Percentiles rank a stretch among this genome's conserved stretches.
phyloP scores from a whole-genome alignment of 306 rosid genomes.

The Hippophae tibetana region DNA sequence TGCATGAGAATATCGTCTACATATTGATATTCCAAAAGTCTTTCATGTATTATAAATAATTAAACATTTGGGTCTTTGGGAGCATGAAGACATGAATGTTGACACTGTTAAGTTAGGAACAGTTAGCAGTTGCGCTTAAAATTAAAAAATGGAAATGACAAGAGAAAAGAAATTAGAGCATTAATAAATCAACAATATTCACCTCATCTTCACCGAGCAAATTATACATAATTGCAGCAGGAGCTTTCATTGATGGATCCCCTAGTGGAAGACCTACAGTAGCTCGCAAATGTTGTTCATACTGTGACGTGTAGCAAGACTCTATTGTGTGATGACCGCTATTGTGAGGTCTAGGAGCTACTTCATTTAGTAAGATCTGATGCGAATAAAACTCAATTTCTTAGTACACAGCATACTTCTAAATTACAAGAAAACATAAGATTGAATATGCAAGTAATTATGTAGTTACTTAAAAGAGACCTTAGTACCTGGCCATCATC shows the following conservation, averaged over 20 bases:
- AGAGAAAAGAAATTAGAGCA: neutral
- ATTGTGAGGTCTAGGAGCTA: constrained; percentile 92
- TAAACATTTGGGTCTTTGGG: too few relatives aligned
- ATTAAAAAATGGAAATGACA: neutral
- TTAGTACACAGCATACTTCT: constrained; percentile 7
- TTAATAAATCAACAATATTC: constrained; percentile 1
- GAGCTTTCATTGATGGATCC: constrained; percentile 77
- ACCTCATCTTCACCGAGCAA: constrained; percentile 90
- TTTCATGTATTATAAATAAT: too few relatives aligned
- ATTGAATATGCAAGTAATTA: neutral
- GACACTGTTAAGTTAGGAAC: too few relatives aligned
- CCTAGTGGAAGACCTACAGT: constrained; percentile 97
- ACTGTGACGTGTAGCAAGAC: constrained; percentile 84
- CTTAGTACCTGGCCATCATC: constrained; percentile 57
- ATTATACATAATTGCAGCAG: constrained; percentile 86
- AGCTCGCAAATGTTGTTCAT: constrained; percentile 86
- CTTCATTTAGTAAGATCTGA: constrained; percentile 91
- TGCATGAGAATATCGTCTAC: too few relatives aligned
- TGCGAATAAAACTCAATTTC: constrained; percentile 4
- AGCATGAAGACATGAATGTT: too few relatives aligned
- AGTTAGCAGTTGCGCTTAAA: too few relatives aligned
- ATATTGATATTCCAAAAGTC: too few relatives aligned
- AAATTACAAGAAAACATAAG: constrained; percentile 3
- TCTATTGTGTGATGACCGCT: constrained; percentile 98
- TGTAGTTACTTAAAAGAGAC: constrained; percentile 9